These are phyloP conservation scores for Fusarium pseudocircinatum DNA, from an alignment of 2,329 filamentous ascomycete genomes.

Conservation along the genomic window DNA sequence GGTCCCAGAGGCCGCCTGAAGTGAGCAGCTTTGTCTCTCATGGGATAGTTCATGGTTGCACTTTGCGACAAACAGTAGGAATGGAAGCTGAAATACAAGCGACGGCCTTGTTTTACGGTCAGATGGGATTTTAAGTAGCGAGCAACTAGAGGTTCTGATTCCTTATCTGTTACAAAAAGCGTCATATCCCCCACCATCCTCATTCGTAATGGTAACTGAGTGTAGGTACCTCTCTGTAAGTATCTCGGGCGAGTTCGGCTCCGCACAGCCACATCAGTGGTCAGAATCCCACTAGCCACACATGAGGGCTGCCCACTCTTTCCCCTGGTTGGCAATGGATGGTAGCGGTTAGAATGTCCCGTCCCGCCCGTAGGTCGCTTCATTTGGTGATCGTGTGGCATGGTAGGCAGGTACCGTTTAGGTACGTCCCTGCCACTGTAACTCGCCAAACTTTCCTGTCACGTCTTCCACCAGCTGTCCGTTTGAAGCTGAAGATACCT, in stretches of 20 bases:
- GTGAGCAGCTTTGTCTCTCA: neutral
- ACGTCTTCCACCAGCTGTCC: constrained; percentile 28
- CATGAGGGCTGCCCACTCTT: constrained; percentile 18
- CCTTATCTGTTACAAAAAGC: constrained; percentile 6
- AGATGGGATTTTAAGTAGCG: neutral
- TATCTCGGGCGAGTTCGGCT: neutral
- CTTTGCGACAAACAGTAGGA: neutral
- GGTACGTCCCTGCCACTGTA: constrained; percentile 28
- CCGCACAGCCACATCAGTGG: constrained; percentile 16
- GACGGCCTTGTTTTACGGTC: neutral
- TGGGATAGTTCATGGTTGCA: constrained; percentile 3
- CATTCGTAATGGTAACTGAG: neutral
- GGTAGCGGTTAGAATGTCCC: constrained; percentile 20
- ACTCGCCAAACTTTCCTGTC: constrained; percentile 39
- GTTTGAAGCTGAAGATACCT: constrained; percentile 31
- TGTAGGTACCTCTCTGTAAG: neutral
- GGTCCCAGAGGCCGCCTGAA: neutral
- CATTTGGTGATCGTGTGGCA: constrained; percentile 6
- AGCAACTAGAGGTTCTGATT: neutral
- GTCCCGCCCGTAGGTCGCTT: constrained; percentile 11
- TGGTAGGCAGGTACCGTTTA: constrained; percentile 27
- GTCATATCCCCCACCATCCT: constrained; percentile 27
- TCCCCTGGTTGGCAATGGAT: constrained; percentile 15
- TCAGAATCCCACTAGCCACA: constrained; percentile 13
- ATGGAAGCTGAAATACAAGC: neutral